Base-by-base conservation (phyloP, 2,329 filamentous ascomycete genomes). In the Knufia petricola region DNA sequence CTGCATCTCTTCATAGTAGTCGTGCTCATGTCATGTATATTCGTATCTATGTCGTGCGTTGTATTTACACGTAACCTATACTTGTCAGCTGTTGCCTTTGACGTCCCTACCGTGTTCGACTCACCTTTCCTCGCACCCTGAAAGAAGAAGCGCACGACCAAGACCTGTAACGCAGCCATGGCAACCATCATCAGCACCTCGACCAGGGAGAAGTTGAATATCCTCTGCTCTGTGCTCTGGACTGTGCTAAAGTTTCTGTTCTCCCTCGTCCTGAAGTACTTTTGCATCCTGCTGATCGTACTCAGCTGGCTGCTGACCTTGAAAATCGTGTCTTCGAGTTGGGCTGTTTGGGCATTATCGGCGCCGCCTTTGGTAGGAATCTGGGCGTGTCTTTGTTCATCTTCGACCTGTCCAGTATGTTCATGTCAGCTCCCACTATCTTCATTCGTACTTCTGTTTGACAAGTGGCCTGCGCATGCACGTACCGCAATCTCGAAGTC, bases 201-300 rank as follows among this genome's bases (percentile, higher is more conserved):
- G 60, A 96, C 84, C 63, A 98, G 74, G 65, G 87, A 94, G 68
- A 98, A 95, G 71, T 95, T 96, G 73, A 95, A 88, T 62, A 98
- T 98, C 55, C 92, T 78, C 65, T 80, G 81, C 75, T 98, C 92
- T 34, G 92, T 98, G 71, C 89, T 95, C 66, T 87, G 79, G 60
- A 98, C 92, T 8, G 92, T 98, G 72, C 87, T 94, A 71, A 98
- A 96, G 72, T 98, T 98, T 54, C 92, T 80, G 77, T 98, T 98
- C 76, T 98, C 92, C 58, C 92, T 82, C 2, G 92, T 98, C 55
- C 94, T 85, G 81, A 98, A 98, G 75, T 98, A 98, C 68, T 98
- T 98, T 64, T 98, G 92, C 73, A 95, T 95, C 62, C 92, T 81
- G 36, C 86, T 88, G 64, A 98, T 92, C 54, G 89, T 95, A 12